Evolutionary conservation across 148 eudicot genomes (phyloP).

Genomic region (Silene latifolia): DNA sequence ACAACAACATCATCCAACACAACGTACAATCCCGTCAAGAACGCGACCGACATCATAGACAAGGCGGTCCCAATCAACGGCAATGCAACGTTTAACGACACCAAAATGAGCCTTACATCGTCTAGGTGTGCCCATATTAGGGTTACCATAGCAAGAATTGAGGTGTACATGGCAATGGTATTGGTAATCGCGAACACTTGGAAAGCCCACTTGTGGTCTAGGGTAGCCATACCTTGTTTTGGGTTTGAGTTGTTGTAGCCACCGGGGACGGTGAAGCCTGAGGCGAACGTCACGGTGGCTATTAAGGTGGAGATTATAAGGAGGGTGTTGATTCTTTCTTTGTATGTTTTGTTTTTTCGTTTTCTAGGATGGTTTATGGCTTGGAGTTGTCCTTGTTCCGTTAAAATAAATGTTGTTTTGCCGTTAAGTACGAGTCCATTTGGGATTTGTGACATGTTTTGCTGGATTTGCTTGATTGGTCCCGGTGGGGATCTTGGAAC

Average conservation of each 20-base stretch:
- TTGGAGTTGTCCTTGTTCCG: neutral
- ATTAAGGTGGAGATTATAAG: constrained; percentile 27
- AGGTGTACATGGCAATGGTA: constrained; percentile 20
- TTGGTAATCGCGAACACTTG: constrained; percentile 22
- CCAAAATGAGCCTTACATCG: constrained; percentile 15
- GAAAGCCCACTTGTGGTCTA: constrained; percentile 22
- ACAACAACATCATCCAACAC: constrained; percentile 10
- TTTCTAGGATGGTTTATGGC: neutral
- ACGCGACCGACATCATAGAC: constrained; percentile 25
- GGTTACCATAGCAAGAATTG: constrained; percentile 13
- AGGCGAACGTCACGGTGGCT: constrained; percentile 33
- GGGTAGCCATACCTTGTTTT: constrained; percentile 19
- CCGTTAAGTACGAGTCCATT: neutral
- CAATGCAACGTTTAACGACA: constrained; percentile 22
- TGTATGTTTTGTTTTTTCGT: constrained; percentile 14
- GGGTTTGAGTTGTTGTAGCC: constrained; percentile 18
- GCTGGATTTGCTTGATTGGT: neutral
- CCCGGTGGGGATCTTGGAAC: constrained; percentile 18
- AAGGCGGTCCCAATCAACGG: constrained; percentile 27
- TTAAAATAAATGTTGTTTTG: neutral
- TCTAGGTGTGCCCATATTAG: constrained; percentile 35
- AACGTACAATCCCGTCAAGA: constrained; percentile 23
- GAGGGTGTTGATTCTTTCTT: constrained; percentile 32
- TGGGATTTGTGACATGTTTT: neutral
- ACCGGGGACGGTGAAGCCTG: constrained; percentile 29